Evolutionary conservation across 1,284 basidiomycete genomes (phyloP).

Genomic region (Tilletiopsis washingtonensis): DNA sequence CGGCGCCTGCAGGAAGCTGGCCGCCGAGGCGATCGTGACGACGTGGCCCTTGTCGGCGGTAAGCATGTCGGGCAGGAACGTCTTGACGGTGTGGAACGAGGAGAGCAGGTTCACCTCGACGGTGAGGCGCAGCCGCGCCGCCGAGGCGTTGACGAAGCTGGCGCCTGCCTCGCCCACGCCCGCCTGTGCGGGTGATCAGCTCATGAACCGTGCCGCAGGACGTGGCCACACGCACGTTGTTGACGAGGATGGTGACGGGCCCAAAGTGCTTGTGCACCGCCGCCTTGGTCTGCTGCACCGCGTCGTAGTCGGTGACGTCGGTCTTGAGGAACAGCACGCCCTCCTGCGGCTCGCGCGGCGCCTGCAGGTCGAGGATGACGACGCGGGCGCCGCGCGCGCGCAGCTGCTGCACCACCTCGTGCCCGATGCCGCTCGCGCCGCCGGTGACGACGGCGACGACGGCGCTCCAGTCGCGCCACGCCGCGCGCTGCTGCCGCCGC

Average conservation of each 20-base stretch:
- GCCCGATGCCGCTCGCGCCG: constrained; percentile 27
- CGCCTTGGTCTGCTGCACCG: constrained; percentile 17
- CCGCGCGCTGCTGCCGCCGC: no score
- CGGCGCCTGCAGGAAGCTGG: not conserved
- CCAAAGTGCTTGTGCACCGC: constrained; percentile 18
- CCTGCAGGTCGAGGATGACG: constrained; percentile 19
- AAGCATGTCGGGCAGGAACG: not conserved
- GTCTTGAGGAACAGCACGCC: constrained; percentile 18
- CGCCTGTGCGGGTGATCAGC: not conserved
- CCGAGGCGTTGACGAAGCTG: not conserved
- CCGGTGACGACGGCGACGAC: constrained; percentile 33
- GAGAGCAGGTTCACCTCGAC: not conserved
- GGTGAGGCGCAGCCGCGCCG: not conserved
- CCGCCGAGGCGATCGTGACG: not conserved
- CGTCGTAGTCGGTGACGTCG: constrained; percentile 29
- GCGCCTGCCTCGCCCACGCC: not conserved
- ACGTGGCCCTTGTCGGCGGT: not conserved
- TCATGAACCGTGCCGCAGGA: not conserved
- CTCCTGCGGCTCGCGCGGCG: not conserved
- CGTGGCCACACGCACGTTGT: not conserved
- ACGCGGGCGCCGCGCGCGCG: constrained; percentile 21
- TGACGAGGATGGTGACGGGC: not conserved
- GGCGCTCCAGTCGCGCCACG: no score
- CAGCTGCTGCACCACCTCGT: constrained; percentile 15
- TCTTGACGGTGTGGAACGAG: not conserved